Evolutionary conservation across 2,329 filamentous ascomycete genomes (phyloP).

Genomic region (Ophioceras dolichostomum): DNA sequence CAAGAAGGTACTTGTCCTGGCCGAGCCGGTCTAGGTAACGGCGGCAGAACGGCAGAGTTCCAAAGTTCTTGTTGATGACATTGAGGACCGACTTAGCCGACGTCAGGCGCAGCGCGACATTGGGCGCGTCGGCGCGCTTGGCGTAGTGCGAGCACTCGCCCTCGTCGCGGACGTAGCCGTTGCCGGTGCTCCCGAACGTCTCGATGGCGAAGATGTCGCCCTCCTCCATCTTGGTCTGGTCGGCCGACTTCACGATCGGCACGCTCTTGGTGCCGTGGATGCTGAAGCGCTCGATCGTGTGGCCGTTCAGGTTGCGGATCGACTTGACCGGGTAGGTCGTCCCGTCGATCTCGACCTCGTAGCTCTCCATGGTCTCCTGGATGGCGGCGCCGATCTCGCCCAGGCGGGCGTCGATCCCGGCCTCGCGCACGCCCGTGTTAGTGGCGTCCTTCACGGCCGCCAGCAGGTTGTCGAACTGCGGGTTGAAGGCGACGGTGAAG

Average conservation of each 20-base stretch:
- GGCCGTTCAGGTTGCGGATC: slow-evolving; percentile 78
- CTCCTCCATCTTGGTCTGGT: slow-evolving; percentile 95
- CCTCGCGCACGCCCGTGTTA: slow-evolving; percentile 79
- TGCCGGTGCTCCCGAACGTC: slow-evolving; percentile 89
- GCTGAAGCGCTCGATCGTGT: slow-evolving; percentile 79
- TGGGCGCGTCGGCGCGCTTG: slow-evolving; percentile 57
- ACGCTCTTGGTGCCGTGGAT: slow-evolving; percentile 92
- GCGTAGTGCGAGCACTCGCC: slow-evolving; percentile 88
- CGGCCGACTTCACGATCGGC: slow-evolving; percentile 79
- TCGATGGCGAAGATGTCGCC: slow-evolving; percentile 92
- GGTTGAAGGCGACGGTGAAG: slow-evolving; percentile 68
- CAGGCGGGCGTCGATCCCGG: slow-evolving; percentile 83
- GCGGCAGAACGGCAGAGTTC: slow-evolving; percentile 80
- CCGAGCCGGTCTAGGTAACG: slow-evolving; percentile 88
- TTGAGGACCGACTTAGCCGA: slow-evolving; percentile 78
- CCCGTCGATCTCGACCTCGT: slow-evolving; percentile 75
- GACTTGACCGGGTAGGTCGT: slow-evolving; percentile 69
- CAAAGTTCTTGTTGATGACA: slow-evolving; percentile 93
- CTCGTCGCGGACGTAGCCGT: slow-evolving; percentile 77
- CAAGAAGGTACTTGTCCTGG: slow-evolving; percentile 86
- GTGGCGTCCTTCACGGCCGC: slow-evolving; percentile 64
- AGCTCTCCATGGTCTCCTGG: slow-evolving; percentile 88
- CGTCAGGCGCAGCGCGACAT: slow-evolving; percentile 62
- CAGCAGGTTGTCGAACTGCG: slow-evolving; percentile 62
- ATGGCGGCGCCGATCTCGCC: slow-evolving; percentile 74